phyloP scores from a whole-genome alignment of 2,329 filamentous ascomycete genomes.

The Calonectria hongkongensis region DNA sequence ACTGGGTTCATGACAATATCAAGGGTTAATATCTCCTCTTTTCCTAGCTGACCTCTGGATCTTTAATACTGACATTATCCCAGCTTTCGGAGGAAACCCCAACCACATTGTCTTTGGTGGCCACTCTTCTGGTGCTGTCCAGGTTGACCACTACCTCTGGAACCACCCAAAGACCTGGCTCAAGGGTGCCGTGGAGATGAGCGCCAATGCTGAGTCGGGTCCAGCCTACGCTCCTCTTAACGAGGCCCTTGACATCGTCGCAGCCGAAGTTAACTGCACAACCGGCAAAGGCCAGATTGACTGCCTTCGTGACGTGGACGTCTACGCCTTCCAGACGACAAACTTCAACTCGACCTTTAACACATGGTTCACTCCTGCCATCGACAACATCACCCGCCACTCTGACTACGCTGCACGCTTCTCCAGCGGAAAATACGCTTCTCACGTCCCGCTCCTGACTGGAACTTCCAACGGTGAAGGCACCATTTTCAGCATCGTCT shows the following conservation, averaged over 20 bases:
- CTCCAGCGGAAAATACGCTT: neutral
- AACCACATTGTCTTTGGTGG: constrained; percentile 65
- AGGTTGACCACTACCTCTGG: constrained; percentile 65
- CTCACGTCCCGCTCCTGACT: constrained; percentile 60
- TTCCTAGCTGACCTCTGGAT: neutral
- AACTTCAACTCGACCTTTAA: constrained; percentile 12
- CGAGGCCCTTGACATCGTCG: constrained; percentile 7
- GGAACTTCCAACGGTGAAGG: constrained; percentile 61
- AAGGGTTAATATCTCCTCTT: neutral
- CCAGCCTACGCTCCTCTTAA: constrained; percentile 3
- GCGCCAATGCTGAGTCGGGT: constrained; percentile 62
- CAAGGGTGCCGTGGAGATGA: constrained; percentile 63
- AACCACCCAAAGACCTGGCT: constrained; percentile 62
- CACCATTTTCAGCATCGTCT: constrained; percentile 61
- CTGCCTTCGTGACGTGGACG: neutral
- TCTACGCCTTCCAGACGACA: constrained; percentile 17
- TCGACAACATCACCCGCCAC: constrained; percentile 19
- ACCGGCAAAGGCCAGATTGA: constrained; percentile 10
- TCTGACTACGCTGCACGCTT: constrained; percentile 4
- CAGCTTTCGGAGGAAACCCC: constrained; percentile 11
- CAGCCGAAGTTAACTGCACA: neutral
- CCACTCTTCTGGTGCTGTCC: constrained; percentile 61
- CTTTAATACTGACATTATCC: neutral
- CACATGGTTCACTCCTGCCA: constrained; percentile 6
- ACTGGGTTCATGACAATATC: constrained; percentile 54